These are phyloP conservation scores for Elaeis oleifera DNA, from an alignment of 202 grass and related monocot genomes.

Conservation along the genomic window DNA sequence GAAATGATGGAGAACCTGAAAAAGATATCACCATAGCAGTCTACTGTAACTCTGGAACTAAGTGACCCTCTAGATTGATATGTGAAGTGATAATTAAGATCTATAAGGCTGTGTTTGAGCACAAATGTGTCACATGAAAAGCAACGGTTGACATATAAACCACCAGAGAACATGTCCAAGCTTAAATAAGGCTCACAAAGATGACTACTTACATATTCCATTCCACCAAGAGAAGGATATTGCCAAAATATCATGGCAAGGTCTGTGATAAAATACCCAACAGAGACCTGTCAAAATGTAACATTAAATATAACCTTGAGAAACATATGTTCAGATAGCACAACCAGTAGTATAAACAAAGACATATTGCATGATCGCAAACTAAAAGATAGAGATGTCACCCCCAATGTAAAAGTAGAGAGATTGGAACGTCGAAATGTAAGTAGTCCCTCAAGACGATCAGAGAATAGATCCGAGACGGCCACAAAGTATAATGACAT, in stretches of 20 bases:
- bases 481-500: constrained; percentile 70
- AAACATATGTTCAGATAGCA: neutral
- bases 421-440: constrained; percentile 61
- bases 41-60: no score
- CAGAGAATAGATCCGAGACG: constrained; percentile 83
- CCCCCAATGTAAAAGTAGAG: constrained; percentile 81
- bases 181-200: constrained; percentile 18
- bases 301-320: constrained; percentile 21
- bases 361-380: neutral
- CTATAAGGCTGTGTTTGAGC: no score
- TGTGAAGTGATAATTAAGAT: no score
- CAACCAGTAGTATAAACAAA: no score
- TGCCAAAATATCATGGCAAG: constrained; percentile 93
- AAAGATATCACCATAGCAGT: neutral
- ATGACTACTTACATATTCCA: constrained; percentile 78
- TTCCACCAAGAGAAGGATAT: constrained; percentile 89
- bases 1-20: constrained; percentile 88
- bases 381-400: constrained; percentile 25
- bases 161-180: constrained; percentile 8
- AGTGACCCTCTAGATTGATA: no score
- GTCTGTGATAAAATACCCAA: constrained; percentile 87
- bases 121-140: neutral
- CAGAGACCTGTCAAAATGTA: constrained; percentile 62
- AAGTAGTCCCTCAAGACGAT: constrained; percentile 48
- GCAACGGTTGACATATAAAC: constrained; percentile 2